Conservation (phyloP, 805 yeast species). For the Cyberlindnera meyerae region DNA sequence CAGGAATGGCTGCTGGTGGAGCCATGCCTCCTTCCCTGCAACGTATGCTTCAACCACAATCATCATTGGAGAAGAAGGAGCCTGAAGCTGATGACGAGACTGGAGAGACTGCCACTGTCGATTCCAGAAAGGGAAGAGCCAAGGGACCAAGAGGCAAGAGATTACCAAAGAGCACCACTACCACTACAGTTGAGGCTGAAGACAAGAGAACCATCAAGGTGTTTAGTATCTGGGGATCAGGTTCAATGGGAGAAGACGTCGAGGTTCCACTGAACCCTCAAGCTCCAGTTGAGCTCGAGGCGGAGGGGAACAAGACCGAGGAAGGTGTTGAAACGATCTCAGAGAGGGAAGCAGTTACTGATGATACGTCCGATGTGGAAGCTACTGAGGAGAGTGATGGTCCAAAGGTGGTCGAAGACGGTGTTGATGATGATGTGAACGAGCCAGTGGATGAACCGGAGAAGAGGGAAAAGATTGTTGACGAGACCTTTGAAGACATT, state of each 20-base stretch:
- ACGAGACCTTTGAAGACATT: not conserved
- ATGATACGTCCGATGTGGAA: not conserved
- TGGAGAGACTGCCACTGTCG: conserved; percentile 21
- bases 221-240: conserved; percentile 20
- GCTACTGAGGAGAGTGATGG: not conserved
- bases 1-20: conserved; percentile 39
- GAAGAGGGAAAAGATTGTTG: not conserved
- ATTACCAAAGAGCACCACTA: conserved; percentile 40
- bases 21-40: conserved; percentile 19
- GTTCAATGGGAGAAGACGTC: conserved; percentile 1
- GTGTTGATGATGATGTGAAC: not conserved
- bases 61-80: conserved; percentile 2
- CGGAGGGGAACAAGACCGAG: not conserved
- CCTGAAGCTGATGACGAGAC: conserved; percentile 3
- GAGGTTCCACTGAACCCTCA: conserved; percentile 8
- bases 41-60: conserved; percentile 7
- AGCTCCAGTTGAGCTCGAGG: too few relatives aligned
- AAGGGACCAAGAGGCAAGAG: conserved; percentile 73
- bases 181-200: conserved; percentile 2
- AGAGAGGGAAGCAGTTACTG: not conserved
- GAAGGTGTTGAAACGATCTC: not conserved
- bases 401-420: conserved; percentile 2
- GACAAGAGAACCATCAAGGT: conserved; percentile 23
- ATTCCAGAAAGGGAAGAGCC: conserved; percentile 48
- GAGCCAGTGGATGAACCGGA: not conserved